Evolutionary conservation across 129 eudicot genomes (phyloP).

Genomic region (Sambucus nigra): DNA sequence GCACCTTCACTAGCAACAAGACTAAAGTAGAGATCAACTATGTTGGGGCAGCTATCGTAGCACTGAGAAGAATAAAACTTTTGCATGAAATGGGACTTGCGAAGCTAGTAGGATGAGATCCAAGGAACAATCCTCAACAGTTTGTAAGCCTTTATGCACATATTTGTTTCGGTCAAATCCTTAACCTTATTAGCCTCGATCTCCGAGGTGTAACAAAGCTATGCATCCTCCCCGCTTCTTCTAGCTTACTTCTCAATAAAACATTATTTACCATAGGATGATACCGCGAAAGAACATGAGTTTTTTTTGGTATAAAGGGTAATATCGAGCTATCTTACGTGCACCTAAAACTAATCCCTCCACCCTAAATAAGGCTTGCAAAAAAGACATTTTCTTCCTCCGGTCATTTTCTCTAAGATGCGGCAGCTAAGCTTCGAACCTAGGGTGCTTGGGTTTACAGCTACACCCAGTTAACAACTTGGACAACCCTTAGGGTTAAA

Average conservation of each 20-base stretch:
- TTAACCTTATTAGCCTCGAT: conserved; percentile 52
- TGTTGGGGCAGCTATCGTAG: conserved; percentile 73
- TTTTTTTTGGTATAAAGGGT: too few species aligned
- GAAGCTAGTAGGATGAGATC: conserved; percentile 70
- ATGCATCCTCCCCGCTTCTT: conserved; percentile 45
- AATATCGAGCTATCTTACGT: too few species aligned
- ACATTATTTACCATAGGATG: conserved; percentile 75
- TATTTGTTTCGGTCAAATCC: conserved; percentile 52
- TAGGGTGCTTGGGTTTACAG: too few species aligned
- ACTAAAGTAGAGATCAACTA: conserved; percentile 83
- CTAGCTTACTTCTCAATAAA: conserved; percentile 62
- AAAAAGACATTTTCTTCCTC: too few species aligned
- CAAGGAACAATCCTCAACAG: conserved; percentile 51
- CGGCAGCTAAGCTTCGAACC: too few species aligned
- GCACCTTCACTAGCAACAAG: conserved; percentile 92
- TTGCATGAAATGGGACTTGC: conserved; percentile 41
- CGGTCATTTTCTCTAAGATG: too few species aligned
- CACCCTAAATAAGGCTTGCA: too few species aligned
- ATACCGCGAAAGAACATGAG: conserved; percentile 67
- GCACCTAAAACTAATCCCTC: too few species aligned
- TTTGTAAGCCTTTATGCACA: conserved; percentile 64
- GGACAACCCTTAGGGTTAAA: too few species aligned
- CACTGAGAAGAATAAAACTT: conserved; percentile 72
- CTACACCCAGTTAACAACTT: too few species aligned
- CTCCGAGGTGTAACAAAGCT: conserved; percentile 56